These are phyloP conservation scores for Elaeis guineensis DNA, from an alignment of 176 grass and related monocot genomes.

Conservation along the genomic window DNA sequence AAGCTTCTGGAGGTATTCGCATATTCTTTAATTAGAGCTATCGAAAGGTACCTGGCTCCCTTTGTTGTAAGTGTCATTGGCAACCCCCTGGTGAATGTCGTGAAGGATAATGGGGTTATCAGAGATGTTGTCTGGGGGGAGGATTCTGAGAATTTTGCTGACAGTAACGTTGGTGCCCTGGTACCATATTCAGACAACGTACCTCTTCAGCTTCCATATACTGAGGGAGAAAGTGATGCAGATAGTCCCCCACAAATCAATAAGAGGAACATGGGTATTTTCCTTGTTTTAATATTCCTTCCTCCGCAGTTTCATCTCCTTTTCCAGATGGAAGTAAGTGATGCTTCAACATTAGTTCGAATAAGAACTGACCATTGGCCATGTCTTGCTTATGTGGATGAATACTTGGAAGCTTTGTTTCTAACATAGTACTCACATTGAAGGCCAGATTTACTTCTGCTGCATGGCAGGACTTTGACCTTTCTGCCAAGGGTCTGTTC, in stretches of 20 bases:
- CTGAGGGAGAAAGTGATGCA: conserved; percentile 19
- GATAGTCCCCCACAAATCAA: conserved; percentile 23
- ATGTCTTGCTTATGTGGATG: conserved; percentile 90
- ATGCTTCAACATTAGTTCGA: conserved; percentile 62
- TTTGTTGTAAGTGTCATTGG: conserved; percentile 72
- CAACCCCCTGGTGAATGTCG: conserved; percentile 42
- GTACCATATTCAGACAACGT: conserved; percentile 49
- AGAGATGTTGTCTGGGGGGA: conserved; percentile 61
- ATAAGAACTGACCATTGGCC: conserved; percentile 97
- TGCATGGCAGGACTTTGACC: conserved; percentile 23
- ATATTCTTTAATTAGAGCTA: conserved; percentile 55
- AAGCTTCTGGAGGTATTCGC: conserved; percentile 78
- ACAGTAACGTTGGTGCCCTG: conserved; percentile 46
- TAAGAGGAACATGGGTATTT: conserved; percentile 55
- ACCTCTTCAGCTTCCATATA: conserved; percentile 41
- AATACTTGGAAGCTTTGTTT: conserved; percentile 90
- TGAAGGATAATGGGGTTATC: conserved; percentile 62
- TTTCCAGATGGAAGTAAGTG: conserved; percentile 86
- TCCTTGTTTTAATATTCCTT: conserved; percentile 75
- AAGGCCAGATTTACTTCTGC: conserved; percentile 35
- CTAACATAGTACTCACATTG: conserved; percentile 23
- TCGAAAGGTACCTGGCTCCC: conserved; percentile 63
- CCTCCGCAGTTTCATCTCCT: conserved; percentile 91
- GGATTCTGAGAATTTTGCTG: conserved; percentile 19
- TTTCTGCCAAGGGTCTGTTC: not conserved